Evolutionary conservation across 1,284 basidiomycete genomes (phyloP), one percentile per base, ranked within the genome.

Genomic region (Sanghuangporus sanghuang): DNA sequence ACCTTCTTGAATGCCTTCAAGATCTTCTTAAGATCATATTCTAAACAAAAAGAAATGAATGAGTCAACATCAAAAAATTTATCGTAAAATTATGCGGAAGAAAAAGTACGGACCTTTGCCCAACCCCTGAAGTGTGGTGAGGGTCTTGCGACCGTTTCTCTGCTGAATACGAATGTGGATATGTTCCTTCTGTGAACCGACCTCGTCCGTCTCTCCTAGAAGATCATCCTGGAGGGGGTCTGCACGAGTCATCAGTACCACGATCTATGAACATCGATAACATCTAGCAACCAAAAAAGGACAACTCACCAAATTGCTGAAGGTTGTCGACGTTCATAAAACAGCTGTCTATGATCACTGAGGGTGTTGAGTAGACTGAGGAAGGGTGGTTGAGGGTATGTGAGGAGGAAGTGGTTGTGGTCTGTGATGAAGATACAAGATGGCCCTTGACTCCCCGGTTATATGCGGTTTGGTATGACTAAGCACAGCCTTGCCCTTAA

Each of bases 1-100:
- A 89, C 92, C 87, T 96, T 97, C 87, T 99, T 99, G 85, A 99
- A 98, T 23, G 93, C 95, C 79, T 99, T 98, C 77, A 99, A 83
- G 68, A 99, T 85, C 82, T 98, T 99, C 89, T 98, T 98, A 67
- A 90, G 85, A 78, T 99, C 95, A 79, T 96, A 99, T 79, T 95
- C 95, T 95, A 77, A 18, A 68, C 52, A 61, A 64, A 36, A 14
- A 52, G 27, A 35, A 32, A 52, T 23, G 52, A 42, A 35, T 53
- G 62, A 35, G 40, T 55, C 18, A 52, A 35, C 3, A 32, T 32
- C 27, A 32, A 52, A 16, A 38, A 58, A 23, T 50, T 21, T 44
- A 42, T 35, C 12, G 27, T 2, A 16, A 16, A 1, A 9, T 14
- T 2, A 32, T 3, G 27, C 5, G 27, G 46, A 46, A n/a, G 57